Percentiles rank a stretch among this genome's conserved stretches.
These are phyloP conservation scores for Jatropha curcas DNA, from an alignment of 345 rosid species.

Conservation along the genomic window DNA sequence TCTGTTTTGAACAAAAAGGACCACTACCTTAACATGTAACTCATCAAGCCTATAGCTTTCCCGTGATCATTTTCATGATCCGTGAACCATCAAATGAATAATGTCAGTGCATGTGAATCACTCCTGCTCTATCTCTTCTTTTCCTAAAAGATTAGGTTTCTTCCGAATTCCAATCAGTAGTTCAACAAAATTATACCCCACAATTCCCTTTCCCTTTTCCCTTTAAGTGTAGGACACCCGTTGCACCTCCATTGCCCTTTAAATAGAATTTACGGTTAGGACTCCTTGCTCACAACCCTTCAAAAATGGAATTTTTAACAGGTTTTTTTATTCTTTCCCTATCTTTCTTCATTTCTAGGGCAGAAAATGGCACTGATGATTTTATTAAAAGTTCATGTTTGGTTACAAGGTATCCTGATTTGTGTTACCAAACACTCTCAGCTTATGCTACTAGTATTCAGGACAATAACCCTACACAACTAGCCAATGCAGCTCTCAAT, in stretches of 20 bases:
- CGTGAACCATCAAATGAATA: conserved; percentile 5
- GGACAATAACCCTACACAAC: conserved; percentile 22
- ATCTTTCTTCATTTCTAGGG: not conserved
- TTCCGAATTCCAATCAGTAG: not conserved
- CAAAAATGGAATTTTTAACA: not conserved
- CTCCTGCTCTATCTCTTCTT: not conserved
- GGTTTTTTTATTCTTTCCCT: not conserved
- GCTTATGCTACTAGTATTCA: conserved; percentile 31
- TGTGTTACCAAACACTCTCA: conserved; percentile 43
- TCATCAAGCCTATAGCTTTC: too few species aligned
- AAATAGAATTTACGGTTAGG: not conserved
- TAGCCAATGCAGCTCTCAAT: conserved; percentile 35
- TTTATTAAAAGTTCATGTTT: conserved; percentile 37
- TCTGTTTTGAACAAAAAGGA: too few species aligned
- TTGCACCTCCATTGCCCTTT: not conserved
- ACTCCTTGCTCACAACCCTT: not conserved
- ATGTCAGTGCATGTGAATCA: conserved; percentile 20
- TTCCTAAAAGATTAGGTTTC: not conserved
- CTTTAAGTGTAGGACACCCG: not conserved
- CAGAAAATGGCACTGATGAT: not conserved
- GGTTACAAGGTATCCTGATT: conserved; percentile 35
- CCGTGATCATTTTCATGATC: not conserved
- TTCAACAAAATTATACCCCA: not conserved
- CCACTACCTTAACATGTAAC: too few species aligned
- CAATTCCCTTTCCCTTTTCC: not conserved